These are phyloP conservation scores for Salix arbutifolia DNA, from an alignment of 345 rosid species.

Conservation along the genomic window DNA sequence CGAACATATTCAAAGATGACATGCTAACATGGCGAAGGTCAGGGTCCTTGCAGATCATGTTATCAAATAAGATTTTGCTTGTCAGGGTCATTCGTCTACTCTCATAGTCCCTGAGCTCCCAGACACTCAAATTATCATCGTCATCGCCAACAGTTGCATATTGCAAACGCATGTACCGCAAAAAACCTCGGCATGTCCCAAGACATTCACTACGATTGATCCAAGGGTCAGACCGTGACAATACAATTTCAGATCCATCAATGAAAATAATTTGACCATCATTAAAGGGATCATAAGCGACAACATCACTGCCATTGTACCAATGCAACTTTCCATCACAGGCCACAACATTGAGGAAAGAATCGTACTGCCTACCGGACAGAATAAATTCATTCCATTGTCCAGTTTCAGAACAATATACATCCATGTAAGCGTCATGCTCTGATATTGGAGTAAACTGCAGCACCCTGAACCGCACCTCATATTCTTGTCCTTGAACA, in stretches of 20 bases:
- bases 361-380: neutral
- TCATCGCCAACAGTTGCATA: neutral
- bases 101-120: neutral
- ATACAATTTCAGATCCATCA: neutral
- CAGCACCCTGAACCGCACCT: too few species aligned
- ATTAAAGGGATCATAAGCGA: neutral
- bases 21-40: neutral
- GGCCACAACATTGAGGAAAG: neutral
- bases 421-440: neutral
- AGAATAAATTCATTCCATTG: neutral
- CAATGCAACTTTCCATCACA: neutral
- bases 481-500: too few species aligned
- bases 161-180: neutral
- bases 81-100: neutral
- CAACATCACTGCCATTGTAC: neutral
- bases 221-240: neutral
- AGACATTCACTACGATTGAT: neutral
- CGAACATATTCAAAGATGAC: neutral
- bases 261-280: neutral
- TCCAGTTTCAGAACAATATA: neutral
- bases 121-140: neutral
- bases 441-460: too few species aligned
- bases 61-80: neutral
- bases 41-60: neutral
- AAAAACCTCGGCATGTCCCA: neutral